Conservation (phyloP, 1,139 yeast species). For the Pichia terricola region DNA sequence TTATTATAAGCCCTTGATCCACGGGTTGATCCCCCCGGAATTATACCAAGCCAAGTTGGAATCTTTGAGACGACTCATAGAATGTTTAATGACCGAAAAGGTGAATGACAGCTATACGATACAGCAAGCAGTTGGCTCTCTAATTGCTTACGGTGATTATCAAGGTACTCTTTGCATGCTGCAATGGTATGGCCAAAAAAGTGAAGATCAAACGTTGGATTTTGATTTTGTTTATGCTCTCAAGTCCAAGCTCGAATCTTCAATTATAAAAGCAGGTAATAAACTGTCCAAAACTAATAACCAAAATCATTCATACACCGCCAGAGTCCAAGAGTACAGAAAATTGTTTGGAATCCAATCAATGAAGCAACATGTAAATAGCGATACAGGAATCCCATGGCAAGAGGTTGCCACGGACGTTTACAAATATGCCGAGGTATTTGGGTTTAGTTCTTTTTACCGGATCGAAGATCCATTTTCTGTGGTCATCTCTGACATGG, state of each 20-base stretch:
- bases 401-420: slow-evolving; percentile 20
- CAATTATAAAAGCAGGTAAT: slow-evolving; percentile 17
- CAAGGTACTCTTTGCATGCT: slow-evolving; percentile 20
- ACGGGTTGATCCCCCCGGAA: slow-evolving; percentile 2
- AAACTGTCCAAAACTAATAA: slow-evolving; percentile 9
- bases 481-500: slow-evolving; percentile 9
- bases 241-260: slow-evolving; percentile 15
- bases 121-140: slow-evolving; percentile 16
- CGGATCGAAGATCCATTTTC: slow-evolving; percentile 11
- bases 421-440: slow-evolving; percentile 14
- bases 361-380: slow-evolving; percentile 8
- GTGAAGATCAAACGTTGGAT: slow-evolving; percentile 7
- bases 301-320: neutral
- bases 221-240: slow-evolving; percentile 14
- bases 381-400: slow-evolving; percentile 16
- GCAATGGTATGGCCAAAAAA: slow-evolving; percentile 17
- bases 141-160: slow-evolving; percentile 20
- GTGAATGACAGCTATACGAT: slow-evolving; percentile 14
- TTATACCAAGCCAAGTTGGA: slow-evolving; percentile 6
- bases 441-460: slow-evolving; percentile 12
- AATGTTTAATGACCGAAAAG: slow-evolving; percentile 11
- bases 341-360: slow-evolving; percentile 16
- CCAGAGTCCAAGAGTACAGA: slow-evolving; percentile 3
- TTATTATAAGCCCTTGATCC: slow-evolving; percentile 8
- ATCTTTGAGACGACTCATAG: slow-evolving; percentile 9